Base-by-base conservation (phyloP, 202 grass and related monocot species). In the Setaria italica region DNA sequence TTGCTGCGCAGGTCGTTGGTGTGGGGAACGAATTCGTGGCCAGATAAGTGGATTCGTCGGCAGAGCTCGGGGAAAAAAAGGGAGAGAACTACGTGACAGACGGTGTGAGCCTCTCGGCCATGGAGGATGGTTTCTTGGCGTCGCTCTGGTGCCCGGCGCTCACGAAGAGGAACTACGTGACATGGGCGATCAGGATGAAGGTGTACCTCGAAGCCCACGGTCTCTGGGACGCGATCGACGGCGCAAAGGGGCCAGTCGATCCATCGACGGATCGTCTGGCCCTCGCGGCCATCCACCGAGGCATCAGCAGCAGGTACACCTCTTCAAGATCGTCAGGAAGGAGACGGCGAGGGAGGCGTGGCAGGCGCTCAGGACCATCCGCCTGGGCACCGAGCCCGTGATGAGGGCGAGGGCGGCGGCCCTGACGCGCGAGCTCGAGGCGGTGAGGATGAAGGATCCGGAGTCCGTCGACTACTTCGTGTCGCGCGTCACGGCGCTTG, bases 381-480 rank as follows among this genome's bases (percentile, higher is more conserved):
- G 30, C 15, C 59, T 17, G 41, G 67, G 35, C 33, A 79, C 43
- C 37, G 35, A 67, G 11, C 29, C 2, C 5, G n/a, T 14, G 62
- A 65, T 65, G 30, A 33, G 30, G 62, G 30, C 13, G 1, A 13
- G 7, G 65, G 65, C 35, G 2, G 1, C 0, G 65, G 3, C 34
- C 65, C 15, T 41, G 1, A 1, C 7, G 7, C 65, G 65, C 37
- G 66, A 69, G 37, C 66, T 69, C 37, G 66, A 42, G 66, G 66
- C 17, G 3, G 16, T n/a, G 3, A 45, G 17, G 16, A 43, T 68
- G 8, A 53, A 77, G 77, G 33, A 62, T 6, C 39, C 37, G 66
- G 43, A 86, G 67, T 20, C 76, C 53, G 68, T 72, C 29, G 13
- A 42, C 17, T 39, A 43, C 66, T 25, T 58, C 47, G 7, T 60